These are phyloP conservation scores for Geotrichum australiense DNA, from an alignment of 1,139 yeast genomes.

Conservation along the genomic window DNA sequence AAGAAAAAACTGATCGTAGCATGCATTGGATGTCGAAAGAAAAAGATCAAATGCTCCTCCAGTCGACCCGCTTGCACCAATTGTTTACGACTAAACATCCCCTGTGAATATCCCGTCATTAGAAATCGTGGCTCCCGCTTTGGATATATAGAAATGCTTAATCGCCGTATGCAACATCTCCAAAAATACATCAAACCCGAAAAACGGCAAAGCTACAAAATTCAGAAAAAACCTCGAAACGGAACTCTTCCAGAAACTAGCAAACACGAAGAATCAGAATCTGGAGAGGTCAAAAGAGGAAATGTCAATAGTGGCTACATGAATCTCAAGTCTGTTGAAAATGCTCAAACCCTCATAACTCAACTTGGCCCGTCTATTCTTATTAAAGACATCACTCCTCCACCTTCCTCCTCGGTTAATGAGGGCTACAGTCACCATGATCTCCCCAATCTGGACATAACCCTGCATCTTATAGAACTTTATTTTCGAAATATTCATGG, in stretches of 20 bases:
- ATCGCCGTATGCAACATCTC: slow-evolving; percentile 30
- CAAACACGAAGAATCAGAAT: no score
- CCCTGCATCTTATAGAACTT: slow-evolving; percentile 27
- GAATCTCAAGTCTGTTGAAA: slow-evolving; percentile 7
- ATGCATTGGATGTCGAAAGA: slow-evolving; percentile 34
- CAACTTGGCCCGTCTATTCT: slow-evolving; percentile 17
- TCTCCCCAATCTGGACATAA: slow-evolving; percentile 23
- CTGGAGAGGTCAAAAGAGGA: slow-evolving; percentile 11
- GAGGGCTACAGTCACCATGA: slow-evolving; percentile 7
- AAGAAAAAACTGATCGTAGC: slow-evolving; percentile 34
- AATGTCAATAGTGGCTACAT: slow-evolving; percentile 14
- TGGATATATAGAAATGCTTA: slow-evolving; percentile 34
- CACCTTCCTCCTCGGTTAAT: no score
- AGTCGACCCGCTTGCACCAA: slow-evolving; percentile 37
- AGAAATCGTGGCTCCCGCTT: slow-evolving; percentile 36
- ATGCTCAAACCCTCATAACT: slow-evolving; percentile 16
- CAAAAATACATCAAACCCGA: slow-evolving; percentile 25
- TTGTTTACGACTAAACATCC: slow-evolving; percentile 32
- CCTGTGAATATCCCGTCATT: slow-evolving; percentile 35
- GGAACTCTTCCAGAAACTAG: slow-evolving; percentile 5
- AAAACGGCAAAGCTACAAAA: slow-evolving; percentile 17
- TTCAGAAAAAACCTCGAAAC: slow-evolving; percentile 14
- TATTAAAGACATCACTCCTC: slow-evolving; percentile 13
- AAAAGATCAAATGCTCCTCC: slow-evolving; percentile 36
- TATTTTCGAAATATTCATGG: slow-evolving; percentile 34